Evolutionary conservation across 371 early-diverging fungal genomes (phyloP), one percentile per base, ranked within the genome.

Genomic region (Sporodiniella umbellata): DNA sequence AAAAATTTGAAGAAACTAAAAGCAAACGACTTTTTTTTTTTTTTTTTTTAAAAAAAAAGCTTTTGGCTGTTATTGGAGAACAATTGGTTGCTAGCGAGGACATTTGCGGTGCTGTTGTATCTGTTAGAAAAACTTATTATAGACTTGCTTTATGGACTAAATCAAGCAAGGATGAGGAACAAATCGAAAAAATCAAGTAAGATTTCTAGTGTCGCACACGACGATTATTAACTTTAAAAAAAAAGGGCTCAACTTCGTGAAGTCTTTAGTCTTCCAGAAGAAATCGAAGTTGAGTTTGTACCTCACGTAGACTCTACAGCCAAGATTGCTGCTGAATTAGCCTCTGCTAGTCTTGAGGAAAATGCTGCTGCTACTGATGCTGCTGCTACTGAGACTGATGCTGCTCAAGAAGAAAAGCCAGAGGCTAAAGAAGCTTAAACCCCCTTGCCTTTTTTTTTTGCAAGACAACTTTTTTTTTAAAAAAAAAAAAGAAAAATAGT

Each of bases 21-120:
- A 4, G 30, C 4, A 17, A 5, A n/a, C n/a, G n/a, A n/a, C n/a
- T n/a, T n/a, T n/a, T n/a, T n/a, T n/a, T n/a, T n/a, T n/a, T n/a
- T n/a, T n/a, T n/a, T n/a, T n/a, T n/a, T n/a, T n/a, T n/a, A n/a
- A 40, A 40, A 4, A 21, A 31, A 8, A 51, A 86, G 85, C 81
- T 95, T 56, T 78, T 98, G 56, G 92, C 90, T 8, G 87, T 87
- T 55, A 91, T 98, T 63, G 95, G 98, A 38, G 97, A 96, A 65
- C 80, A 81, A 40, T 92, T 92, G 56, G 84, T 86, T 12, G 64
- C 81, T 45, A 74, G 81, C 40, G 82, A 88, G 19, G 92, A 94
- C 44, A 83, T 99, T 26, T 91, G 91, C 64, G 99, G 99, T 21
- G 86, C 81, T 30, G 96, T 98, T 22, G 83, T 94, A 28, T 87